phyloP scores from a whole-genome alignment of 805 yeast genomes.

The Candida sonorensis region DNA sequence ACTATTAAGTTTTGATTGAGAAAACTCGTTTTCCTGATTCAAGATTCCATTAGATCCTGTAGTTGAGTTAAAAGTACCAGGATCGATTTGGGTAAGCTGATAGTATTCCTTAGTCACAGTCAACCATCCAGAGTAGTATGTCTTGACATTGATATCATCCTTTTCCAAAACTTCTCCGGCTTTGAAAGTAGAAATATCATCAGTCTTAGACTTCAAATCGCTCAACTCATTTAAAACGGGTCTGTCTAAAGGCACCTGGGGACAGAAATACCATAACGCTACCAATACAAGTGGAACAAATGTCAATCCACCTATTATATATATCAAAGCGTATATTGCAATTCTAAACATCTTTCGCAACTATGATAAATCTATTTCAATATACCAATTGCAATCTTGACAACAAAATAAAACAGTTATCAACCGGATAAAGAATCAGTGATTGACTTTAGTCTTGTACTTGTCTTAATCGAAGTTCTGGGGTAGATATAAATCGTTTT shows the following conservation, averaged over 20 bases:
- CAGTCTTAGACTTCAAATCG: slow-evolving; percentile 17
- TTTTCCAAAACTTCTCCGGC: slow-evolving; percentile 63
- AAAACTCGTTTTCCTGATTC: neutral
- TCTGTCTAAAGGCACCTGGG: slow-evolving; percentile 20
- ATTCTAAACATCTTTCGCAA: slow-evolving; percentile 16
- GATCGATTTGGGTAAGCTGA: slow-evolving; percentile 36
- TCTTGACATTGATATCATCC: slow-evolving; percentile 52
- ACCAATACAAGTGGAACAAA: slow-evolving; percentile 55
- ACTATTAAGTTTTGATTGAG: slow-evolving; percentile 2
- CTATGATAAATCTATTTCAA: neutral
- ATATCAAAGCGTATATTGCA: slow-evolving; percentile 35
- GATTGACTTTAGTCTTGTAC: no score
- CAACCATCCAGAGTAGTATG: slow-evolving; percentile 69
- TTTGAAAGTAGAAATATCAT: slow-evolving; percentile 32
- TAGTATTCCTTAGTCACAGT: slow-evolving; percentile 77
- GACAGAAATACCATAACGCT: slow-evolving; percentile 35
- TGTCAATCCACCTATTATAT: slow-evolving; percentile 76
- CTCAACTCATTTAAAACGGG: slow-evolving; percentile 17
- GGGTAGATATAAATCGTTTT: no score
- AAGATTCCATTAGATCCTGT: slow-evolving; percentile 1
- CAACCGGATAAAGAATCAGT: no score
- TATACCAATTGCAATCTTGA: no score
- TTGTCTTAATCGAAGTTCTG: no score
- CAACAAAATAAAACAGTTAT: no score
- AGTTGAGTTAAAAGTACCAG: slow-evolving; percentile 17